Evolutionary conservation across 768 basidiomycete genomes (phyloP), one percentile per base, ranked within the genome.

Genomic region (Coprinopsis cinerea): DNA sequence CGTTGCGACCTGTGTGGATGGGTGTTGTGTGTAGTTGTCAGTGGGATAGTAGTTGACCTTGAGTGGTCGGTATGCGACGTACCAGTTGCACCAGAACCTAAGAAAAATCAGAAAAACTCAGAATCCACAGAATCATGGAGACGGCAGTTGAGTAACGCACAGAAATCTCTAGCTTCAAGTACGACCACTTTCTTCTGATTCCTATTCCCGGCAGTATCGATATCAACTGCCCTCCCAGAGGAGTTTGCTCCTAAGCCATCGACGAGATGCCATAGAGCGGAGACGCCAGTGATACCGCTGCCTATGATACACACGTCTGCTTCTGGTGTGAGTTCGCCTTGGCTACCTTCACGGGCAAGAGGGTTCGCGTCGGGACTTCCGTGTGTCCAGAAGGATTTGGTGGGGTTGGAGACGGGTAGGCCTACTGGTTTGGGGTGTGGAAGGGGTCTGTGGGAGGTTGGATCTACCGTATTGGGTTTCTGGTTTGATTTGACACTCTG

Each of bases 1-100:
- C 89, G 55, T 91, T 92, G 22, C 88, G 73, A 41, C 86, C 86
- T 89, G 15, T n/a, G 39, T 23, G n/a, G 23, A 37, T 9, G 13
- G 30, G 15, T 35, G 15, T 15, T 32, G 7, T 20, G 22, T 47
- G 34, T 39, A 24, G 23, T 35, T 44, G 25, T 18, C 6, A 30
- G 20, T 51, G 13, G 20, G 37, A 11, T n/a, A 26, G 26, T 3
- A 20, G 42, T 48, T 42, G 6, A n/a, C 0, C 36, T 40, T n/a
- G 20, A 20, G n/a, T 46, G 40, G 27, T 34, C 46, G 7, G 30
- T 9, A 32, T 9, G 11, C 9, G 6, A 10, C 56, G 26, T 53
- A 83, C 88, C 86, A 48, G 89, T 92, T 27, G 88, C 85, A 28
- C 88, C 86, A 48, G 83, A 79, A 64, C 85, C 85, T 83, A 61